A percentile compares a stretch with the other conserved stretches of the same genome.
These are phyloP conservation scores for Trypanosoma mega DNA, from an alignment of 208 protist genomes.

Conservation along the genomic window DNA sequence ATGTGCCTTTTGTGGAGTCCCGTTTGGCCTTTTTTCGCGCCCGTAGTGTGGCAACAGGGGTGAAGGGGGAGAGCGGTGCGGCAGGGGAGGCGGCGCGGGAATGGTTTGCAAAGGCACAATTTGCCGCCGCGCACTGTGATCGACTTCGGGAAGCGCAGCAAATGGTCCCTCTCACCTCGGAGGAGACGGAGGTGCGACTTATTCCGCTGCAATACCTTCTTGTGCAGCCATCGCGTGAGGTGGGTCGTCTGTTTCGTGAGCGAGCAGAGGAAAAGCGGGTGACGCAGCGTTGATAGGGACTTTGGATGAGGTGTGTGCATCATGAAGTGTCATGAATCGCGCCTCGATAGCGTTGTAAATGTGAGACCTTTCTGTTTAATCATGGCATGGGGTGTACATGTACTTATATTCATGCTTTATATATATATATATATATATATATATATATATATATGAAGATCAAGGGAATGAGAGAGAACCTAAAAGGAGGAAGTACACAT, in stretches of 20 bases:
- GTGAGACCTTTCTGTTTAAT: too few species aligned
- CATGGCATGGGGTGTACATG: background rate
- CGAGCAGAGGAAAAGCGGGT: too few species aligned
- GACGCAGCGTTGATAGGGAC: too few species aligned
- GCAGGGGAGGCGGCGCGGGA: constrained; percentile 25
- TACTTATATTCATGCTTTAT: background rate
- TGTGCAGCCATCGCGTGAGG: constrained; percentile 5
- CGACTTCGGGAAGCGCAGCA: constrained; percentile 11
- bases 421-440: constrained; percentile 20
- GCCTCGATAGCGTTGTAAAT: too few species aligned
- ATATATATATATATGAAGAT: constrained; percentile 1
- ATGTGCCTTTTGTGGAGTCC: constrained; percentile 44
- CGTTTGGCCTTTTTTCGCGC: constrained; percentile 31
- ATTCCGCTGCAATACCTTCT: constrained; percentile 14
- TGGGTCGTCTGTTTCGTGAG: constrained; percentile 12
- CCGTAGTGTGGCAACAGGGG: constrained; percentile 22
- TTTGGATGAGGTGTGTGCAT: too few species aligned
- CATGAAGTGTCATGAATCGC: too few species aligned
- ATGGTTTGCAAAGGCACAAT: constrained; percentile 33
- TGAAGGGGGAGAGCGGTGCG: constrained; percentile 22
- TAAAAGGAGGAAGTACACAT: background rate
- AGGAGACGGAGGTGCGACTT: background rate
- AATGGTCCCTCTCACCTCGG: constrained; percentile 4
- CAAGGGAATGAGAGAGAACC: constrained; percentile 2
- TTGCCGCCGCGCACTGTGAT: constrained; percentile 18